Evolutionary conservation across 192 early-diverging fungal genomes (phyloP), one percentile per base, ranked within the genome.

Genomic region (Coemansia aciculifera): DNA sequence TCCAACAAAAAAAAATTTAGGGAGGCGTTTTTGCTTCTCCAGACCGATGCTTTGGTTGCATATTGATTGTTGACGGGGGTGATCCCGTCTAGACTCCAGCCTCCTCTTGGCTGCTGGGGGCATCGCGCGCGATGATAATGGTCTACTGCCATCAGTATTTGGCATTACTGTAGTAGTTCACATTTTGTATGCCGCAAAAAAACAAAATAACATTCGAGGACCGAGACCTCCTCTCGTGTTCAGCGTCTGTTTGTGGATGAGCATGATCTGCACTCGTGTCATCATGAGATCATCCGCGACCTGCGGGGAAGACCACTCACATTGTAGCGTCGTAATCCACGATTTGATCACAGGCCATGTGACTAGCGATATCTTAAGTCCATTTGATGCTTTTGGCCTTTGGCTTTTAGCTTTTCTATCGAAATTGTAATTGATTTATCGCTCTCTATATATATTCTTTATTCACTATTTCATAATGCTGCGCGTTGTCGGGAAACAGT

Each of bases 401-500:
- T 49, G 12, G 21, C 5, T 17, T 49, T n/a, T n/a, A n/a, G 7
- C 32, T 51, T 42, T 65, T 27, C 27, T 21, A 38, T 38, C 21
- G 27, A 27, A 42, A 43, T 54, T 29, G 24, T 10, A 12, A 54
- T 29, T 48, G 19, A 42, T 62, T 15, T 34, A 27, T 32, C 8
- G 21, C 29, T 36, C 7, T 49, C 34, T 49, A 37, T 52, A 32
- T 19, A 21, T 27, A 27, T 27, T 27, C 2, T 27, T 27, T 0
- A 27, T 37, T 34, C 32, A 36, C 24, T 29, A 21, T 21, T 57
- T 29, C 24, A 27, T 15, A 31, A 57, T 57, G 54, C 31, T 57
- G 54, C 54, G 54, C 54, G 54, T 32, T 57, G 7, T 57, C 29
- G 31, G 54, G 29, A 57, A 34, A 17, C 44, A 64, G 46, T 19